Base-by-base conservation (phyloP, 139 green algal genomes). In the Micractinium conductrix region DNA sequence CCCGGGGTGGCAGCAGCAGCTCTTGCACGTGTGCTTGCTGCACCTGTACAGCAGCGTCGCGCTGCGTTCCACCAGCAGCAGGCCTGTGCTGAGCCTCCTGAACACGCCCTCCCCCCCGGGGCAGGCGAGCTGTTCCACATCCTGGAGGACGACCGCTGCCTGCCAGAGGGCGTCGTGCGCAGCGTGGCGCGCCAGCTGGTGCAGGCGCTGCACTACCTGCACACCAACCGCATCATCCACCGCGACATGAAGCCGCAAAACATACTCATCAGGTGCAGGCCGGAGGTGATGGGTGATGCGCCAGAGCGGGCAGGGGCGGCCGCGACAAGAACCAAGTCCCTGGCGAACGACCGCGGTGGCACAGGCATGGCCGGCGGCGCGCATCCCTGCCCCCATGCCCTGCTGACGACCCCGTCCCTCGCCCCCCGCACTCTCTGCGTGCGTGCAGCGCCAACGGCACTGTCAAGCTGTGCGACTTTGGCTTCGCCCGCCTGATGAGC, bases 61-160 rank as follows among this genome's bases (percentile, higher is more conserved):
- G n/a, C n/a, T n/a, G n/a, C n/a, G n/a, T n/a, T n/a, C n/a, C n/a
- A n/a, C n/a, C n/a, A n/a, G n/a, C n/a, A n/a, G n/a, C n/a, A n/a
- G n/a, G n/a, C n/a, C n/a, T n/a, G n/a, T n/a, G n/a, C n/a, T n/a
- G n/a, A n/a, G n/a, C n/a, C n/a, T n/a, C n/a, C n/a, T n/a, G n/a
- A n/a, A n/a, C n/a, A n/a, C n/a, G n/a, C 53, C 53, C 26, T 14
- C 8, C 53, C 53, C 5, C 26, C 22, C 35, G 35, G 14, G 69
- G 60, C 81, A 93, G 94, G 97, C 33, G 97, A 99, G 93, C 93
- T 99, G 70, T 99, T 99, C 87, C 95, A 99, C 84, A 96, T 99
- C 50, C 89, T 99, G 81, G 95, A 99, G 85, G 93, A 99, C 73
- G 97, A 99, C 87, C 87, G 95, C 83, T 90, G 60, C 24, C 90